Evolutionary conservation across 169 alveolate species (phyloP).

Genomic region (Plasmodium vivax): DNA sequence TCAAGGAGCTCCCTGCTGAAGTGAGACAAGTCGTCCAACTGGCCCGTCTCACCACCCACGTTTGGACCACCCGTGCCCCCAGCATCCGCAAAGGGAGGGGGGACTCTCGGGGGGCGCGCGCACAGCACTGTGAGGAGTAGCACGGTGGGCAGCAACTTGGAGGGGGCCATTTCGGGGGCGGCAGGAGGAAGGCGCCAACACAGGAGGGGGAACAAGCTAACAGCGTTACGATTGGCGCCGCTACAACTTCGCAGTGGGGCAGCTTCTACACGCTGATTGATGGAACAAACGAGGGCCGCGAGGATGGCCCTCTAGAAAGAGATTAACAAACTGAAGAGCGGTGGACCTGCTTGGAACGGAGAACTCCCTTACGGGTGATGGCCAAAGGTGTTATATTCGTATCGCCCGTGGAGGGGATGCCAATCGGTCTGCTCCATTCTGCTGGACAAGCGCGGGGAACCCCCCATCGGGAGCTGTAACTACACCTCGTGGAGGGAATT

Average conservation of each 20-base stretch:
- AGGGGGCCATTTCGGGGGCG: neutral
- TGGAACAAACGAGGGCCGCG: neutral
- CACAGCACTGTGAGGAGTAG: neutral
- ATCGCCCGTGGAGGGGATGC: neutral
- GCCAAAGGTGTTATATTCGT: neutral
- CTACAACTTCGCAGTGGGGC: neutral
- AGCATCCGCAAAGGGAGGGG: constrained; percentile 1
- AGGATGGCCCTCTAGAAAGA: neutral
- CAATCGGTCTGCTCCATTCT: neutral
- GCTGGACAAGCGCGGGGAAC: neutral
- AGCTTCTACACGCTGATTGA: neutral
- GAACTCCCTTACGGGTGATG: neutral
- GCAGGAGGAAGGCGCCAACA: neutral
- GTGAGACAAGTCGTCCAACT: constrained; percentile 2
- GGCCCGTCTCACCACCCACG: neutral
- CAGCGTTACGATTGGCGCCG: neutral
- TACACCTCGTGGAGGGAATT: neutral
- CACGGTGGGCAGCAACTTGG: neutral
- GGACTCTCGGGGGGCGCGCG: neutral
- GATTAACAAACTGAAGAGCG: neutral
- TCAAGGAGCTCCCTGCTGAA: constrained; percentile 21
- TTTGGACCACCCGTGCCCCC: neutral
- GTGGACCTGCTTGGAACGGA: neutral
- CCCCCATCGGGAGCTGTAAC: neutral
- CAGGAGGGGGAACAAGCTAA: neutral